These are phyloP conservation scores for Anthoceros angustus DNA, from an alignment of 225 moss, liverwort and hornwort species.

Conservation along the genomic window DNA sequence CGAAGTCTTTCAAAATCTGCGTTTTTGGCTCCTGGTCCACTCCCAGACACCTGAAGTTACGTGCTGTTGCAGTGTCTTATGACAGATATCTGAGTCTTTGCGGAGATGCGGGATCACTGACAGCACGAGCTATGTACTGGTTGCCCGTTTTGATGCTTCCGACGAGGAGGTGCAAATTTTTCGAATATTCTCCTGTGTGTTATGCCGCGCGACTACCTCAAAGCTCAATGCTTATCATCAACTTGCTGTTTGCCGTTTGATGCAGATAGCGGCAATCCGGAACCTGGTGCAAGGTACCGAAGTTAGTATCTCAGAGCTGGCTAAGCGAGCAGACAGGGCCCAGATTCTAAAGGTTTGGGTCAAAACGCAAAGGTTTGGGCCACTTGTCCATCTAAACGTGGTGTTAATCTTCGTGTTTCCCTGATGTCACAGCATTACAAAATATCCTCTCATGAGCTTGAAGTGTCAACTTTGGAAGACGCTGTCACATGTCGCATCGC, in stretches of 20 bases:
- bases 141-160: constrained; percentile 50
- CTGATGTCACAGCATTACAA: constrained; percentile 64
- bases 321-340: constrained; percentile 36
- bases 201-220: no score
- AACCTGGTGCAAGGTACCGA: constrained; percentile 58
- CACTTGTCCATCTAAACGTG: not conserved
- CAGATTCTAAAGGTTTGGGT: constrained; percentile 57
- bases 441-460: constrained; percentile 60
- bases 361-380: not conserved
- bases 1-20: not conserved
- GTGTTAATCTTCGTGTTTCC: not conserved
- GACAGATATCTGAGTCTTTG: constrained; percentile 68
- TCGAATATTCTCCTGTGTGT: not conserved
- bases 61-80: not conserved
- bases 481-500: constrained; percentile 78
- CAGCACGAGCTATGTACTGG: constrained; percentile 39
- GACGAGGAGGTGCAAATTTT: constrained; percentile 30
- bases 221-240: not conserved
- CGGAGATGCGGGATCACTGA: constrained; percentile 83
- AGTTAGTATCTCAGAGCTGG: constrained; percentile 52
- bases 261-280: constrained; percentile 48
- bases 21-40: not conserved
- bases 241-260: not conserved
- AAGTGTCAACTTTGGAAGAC: constrained; percentile 64
- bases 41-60: not conserved